These are phyloP conservation scores for Colletotrichum cordylinicola DNA, from an alignment of 2,329 filamentous ascomycete species.

Conservation along the genomic window DNA sequence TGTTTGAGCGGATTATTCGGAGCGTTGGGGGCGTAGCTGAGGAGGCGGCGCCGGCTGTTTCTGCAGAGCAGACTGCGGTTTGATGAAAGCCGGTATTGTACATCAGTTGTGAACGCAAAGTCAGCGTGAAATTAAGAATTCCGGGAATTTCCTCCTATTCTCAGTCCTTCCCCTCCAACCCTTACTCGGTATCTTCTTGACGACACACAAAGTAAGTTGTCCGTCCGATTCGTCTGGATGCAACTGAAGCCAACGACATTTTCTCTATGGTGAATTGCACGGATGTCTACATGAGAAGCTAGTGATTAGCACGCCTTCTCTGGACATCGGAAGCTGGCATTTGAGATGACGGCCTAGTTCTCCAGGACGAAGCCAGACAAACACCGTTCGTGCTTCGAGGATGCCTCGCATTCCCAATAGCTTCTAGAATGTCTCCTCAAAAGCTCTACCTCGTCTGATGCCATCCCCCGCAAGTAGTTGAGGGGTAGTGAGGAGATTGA, in stretches of 20 bases:
- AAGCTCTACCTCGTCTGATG: neutral
- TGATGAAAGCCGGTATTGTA: neutral
- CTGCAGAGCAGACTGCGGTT: neutral
- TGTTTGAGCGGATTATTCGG: neutral
- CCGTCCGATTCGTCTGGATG: neutral
- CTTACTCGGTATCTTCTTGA: neutral
- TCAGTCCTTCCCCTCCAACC: too few relatives aligned
- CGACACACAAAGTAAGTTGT: neutral
- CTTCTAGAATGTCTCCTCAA: neutral
- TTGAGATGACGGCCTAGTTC: fast-evolving
- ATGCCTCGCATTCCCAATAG: neutral
- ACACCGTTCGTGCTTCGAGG: neutral
- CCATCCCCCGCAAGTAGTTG: neutral
- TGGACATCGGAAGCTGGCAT: neutral
- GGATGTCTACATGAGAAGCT: neutral
- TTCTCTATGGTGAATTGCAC: fast-evolving
- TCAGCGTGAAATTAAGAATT: too few relatives aligned
- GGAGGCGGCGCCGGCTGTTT: neutral
- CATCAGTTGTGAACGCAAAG: too few relatives aligned
- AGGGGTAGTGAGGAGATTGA: neutral
- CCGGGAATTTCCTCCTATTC: neutral
- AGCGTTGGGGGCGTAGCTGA: neutral
- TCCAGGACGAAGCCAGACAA: neutral
- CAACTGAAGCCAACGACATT: too few relatives aligned
- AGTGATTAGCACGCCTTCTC: neutral